Percentiles rank a stretch among this genome's conserved stretches.
These are phyloP conservation scores for Theileria annulata DNA, from an alignment of 169 alveolate genomes.

Conservation along the genomic window DNA sequence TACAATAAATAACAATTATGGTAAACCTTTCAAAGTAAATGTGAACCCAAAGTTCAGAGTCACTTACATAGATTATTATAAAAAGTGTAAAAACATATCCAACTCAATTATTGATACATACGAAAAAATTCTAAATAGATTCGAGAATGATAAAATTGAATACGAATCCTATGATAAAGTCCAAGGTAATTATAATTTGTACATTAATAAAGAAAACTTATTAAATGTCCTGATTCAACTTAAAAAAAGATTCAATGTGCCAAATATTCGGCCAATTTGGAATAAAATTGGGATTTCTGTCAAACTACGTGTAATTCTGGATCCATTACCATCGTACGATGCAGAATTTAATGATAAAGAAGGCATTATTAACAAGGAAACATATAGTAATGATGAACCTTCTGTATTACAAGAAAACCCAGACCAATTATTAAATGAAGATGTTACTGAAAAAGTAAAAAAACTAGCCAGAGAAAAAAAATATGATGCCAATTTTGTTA, in stretches of 20 bases:
- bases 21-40: background rate
- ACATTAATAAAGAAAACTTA: background rate
- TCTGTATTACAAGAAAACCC: background rate
- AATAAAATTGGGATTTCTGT: constrained; percentile 18
- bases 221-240: constrained; percentile 22
- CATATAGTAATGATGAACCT: background rate
- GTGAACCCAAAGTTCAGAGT: background rate
- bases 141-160: background rate
- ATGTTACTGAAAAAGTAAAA: background rate
- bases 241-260: constrained; percentile 15
- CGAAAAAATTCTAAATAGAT: background rate
- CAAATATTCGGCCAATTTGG: constrained; percentile 33
- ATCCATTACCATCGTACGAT: background rate
- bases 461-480: background rate
- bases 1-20: background rate
- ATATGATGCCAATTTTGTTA: background rate
- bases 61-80: background rate
- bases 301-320: constrained; percentile 17
- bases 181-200: background rate
- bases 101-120: background rate
- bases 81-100: background rate
- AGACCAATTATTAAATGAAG: background rate
- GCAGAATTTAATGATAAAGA: background rate
- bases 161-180: background rate
- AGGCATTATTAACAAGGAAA: background rate